Evolutionary conservation across 768 basidiomycete species (phyloP).

Genomic region (Lentinula sp.): DNA sequence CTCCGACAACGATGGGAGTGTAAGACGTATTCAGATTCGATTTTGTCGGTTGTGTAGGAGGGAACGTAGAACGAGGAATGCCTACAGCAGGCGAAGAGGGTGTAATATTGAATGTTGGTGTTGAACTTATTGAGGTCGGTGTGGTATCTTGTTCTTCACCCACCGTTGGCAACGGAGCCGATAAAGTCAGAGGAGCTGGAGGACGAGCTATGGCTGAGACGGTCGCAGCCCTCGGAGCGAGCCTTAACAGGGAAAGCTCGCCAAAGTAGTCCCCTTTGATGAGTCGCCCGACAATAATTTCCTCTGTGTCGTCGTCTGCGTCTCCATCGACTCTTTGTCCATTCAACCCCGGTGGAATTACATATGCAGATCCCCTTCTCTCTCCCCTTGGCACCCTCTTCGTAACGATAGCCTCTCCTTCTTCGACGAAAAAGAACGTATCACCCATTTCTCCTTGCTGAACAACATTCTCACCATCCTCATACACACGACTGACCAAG

Average conservation of each 20-base stretch:
- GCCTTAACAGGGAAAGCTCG: conserved; percentile 85
- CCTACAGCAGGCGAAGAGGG: neutral
- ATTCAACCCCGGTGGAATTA: neutral
- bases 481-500: conserved; percentile 74
- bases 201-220: conserved; percentile 71
- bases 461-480: conserved; percentile 84
- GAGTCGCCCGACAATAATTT: conserved; percentile 69
- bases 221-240: conserved; percentile 92
- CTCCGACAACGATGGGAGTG: conserved; percentile 10
- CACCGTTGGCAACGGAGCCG: neutral
- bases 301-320: conserved; percentile 45
- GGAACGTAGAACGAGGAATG: neutral
- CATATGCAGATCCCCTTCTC: neutral
- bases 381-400: conserved; percentile 31
- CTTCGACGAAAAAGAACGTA: conserved; percentile 97
- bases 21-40: neutral
- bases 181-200: neutral
- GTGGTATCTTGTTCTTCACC: neutral
- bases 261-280: conserved; percentile 97
- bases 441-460: conserved; percentile 93
- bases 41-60: neutral
- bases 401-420: conserved; percentile 83
- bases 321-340: neutral
- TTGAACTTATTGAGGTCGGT: neutral
- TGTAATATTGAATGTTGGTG: neutral